phyloP scores from a whole-genome alignment of 768 basidiomycete species.

The Galerina marginata region DNA sequence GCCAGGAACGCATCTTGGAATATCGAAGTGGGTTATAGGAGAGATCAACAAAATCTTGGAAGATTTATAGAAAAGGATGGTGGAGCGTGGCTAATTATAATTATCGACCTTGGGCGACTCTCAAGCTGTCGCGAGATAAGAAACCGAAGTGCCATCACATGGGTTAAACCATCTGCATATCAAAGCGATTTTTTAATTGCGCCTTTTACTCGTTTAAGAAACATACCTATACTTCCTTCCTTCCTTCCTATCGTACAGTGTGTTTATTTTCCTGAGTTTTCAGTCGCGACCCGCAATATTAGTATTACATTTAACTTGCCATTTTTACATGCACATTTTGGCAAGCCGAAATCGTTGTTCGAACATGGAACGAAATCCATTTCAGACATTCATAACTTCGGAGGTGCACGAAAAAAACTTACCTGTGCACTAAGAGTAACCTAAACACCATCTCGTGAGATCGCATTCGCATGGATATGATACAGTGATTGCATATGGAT shows the following conservation, averaged over 20 bases:
- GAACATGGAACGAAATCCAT: too few species aligned
- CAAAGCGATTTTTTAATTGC: not conserved
- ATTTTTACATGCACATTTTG: too few species aligned
- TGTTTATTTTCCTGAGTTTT: too few species aligned
- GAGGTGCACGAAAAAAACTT: too few species aligned
- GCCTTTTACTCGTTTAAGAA: not conserved
- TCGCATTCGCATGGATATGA: too few species aligned
- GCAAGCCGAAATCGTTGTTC: too few species aligned
- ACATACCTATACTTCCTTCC: not conserved
- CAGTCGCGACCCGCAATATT: too few species aligned
- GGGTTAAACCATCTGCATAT: constrained; percentile 5
- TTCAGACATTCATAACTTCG: too few species aligned
- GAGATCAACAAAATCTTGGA: not conserved
- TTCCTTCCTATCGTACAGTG: too few species aligned
- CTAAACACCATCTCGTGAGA: too few species aligned
- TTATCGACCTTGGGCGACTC: constrained; percentile 2
- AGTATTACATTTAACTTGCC: too few species aligned
- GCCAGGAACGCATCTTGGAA: constrained; percentile 22
- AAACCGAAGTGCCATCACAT: constrained; percentile 16
- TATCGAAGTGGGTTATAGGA: not conserved
- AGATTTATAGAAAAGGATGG: constrained; percentile 8
- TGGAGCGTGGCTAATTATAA: constrained; percentile 18
- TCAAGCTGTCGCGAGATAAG: constrained; percentile 21
- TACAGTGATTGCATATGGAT: not conserved
- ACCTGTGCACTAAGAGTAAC: too few species aligned